Base-by-base conservation (phyloP, 345 rosid species). In the Arabis alpina region DNA sequence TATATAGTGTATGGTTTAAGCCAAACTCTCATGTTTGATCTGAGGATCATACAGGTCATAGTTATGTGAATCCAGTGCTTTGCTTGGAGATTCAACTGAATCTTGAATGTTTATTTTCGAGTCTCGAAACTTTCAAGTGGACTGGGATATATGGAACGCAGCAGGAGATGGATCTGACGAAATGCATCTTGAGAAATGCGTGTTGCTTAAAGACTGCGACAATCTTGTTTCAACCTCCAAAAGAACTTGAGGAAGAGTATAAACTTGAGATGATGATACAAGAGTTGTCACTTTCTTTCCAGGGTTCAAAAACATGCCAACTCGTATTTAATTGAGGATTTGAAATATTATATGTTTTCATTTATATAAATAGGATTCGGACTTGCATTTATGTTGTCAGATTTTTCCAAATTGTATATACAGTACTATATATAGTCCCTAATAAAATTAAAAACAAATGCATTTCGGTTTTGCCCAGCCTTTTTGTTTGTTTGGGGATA, bases 71-170 rank as follows among this genome's bases (percentile, higher is more conserved):
- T 41, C 23, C 64, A 59, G 16, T 6, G n/a, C 36, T 40, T 51
- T 14, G 11, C 39, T 51, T 39, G 49, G 25, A 48, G 32, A 13
- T 39, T 51, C 40, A 65, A 14, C 27, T 65, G 15, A 12, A 27
- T 25, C 50, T 59, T 39, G 23, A 15, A 9, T 52, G 68, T 51
- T 39, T 65, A 19, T 52, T 51, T 25, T 6, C 56, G 34, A 65
- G 40, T 51, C 70, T 65, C 37, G 27, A 51, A 14, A 65, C 27
- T 39, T 52, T 65, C 59, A 52, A 51, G 70, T 51, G 25, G 59
- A 25, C 49, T 1, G 19, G 34, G 49, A 40, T 59, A 0, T 13
- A 24, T 59, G 32, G 57, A 24, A 49, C 47, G 9, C 56, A 64
- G 4, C 8, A 39, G 6, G 45, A 49, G 45, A 12, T 49, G 10